phyloP scores from a whole-genome alignment of 331 rosid genomes.

The Phaseolus coccineus region DNA sequence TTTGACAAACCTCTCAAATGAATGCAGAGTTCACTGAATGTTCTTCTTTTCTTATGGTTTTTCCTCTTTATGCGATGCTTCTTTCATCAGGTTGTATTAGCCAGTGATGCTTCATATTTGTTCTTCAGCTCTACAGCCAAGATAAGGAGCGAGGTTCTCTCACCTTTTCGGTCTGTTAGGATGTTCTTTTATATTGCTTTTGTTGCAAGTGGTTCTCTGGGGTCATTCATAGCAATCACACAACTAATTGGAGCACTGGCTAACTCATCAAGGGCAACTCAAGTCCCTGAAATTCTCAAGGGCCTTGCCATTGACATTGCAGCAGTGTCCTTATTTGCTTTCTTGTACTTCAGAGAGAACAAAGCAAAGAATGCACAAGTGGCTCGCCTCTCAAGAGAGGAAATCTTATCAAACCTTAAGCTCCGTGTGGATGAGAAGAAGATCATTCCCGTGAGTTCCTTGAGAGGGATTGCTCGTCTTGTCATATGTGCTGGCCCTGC shows the following conservation, averaged over 20 bases:
- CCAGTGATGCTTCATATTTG: constrained; percentile 58
- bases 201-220: constrained; percentile 78
- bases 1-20: constrained; percentile 32
- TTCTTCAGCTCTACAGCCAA: constrained; percentile 82
- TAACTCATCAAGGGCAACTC: constrained; percentile 67
- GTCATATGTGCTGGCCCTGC: constrained; percentile 92
- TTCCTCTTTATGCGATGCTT: constrained; percentile 50
- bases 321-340: constrained; percentile 82
- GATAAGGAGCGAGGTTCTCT: constrained; percentile 92
- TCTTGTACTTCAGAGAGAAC: constrained; percentile 78
- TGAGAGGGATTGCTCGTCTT: constrained; percentile 89
- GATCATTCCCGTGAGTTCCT: constrained; percentile 66
- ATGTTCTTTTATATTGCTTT: constrained; percentile 95
- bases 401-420: constrained; percentile 80
- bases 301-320: constrained; percentile 86
- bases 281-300: constrained; percentile 61
- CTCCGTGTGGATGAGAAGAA: constrained; percentile 75
- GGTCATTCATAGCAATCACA: constrained; percentile 75
- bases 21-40: constrained; percentile 38
- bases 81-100: constrained; percentile 54
- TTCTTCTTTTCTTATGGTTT: constrained; percentile 44
- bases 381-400: constrained; percentile 89
- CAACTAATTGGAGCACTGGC: constrained; percentile 77
- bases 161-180: constrained; percentile 94
- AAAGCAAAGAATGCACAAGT: constrained; percentile 77